Evolutionary conservation across 441 rosid genomes (phyloP), one percentile per base, ranked within the genome.

Genomic region (Croton setiger): DNA sequence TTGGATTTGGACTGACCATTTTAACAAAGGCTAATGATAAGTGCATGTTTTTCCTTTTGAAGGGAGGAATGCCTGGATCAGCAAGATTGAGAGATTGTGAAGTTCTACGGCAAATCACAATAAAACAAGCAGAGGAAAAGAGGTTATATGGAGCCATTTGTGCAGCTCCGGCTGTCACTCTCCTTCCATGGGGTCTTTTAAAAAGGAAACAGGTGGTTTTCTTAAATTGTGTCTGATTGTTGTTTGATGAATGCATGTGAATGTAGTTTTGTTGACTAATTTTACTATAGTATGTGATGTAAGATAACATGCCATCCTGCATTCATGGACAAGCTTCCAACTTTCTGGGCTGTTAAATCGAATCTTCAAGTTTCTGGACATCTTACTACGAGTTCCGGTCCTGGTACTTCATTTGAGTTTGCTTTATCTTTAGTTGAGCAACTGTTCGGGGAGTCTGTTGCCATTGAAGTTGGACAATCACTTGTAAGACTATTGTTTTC

Each of bases 11-110:
- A 45, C 4, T 11, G 18, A 3, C 15, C 7, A n/a, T 56, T 33
- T 55, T 17, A 7, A 8, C n/a, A 27, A 66, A 7, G 59, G 54
- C 27, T n/a, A n/a, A n/a, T n/a, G n/a, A n/a, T n/a, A n/a, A n/a
- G n/a, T n/a, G n/a, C n/a, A n/a, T n/a, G n/a, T n/a, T n/a, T n/a
- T n/a, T n/a, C n/a, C n/a, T n/a, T n/a, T n/a, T n/a, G n/a, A n/a
- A 92, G 99, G 99, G 99, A 76, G 99, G 99, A 64, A 94, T 94
- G 99, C 99, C 98, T 54, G 99, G 99, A 33, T 83, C 99, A 45
- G 98, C 83, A 21, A 82, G 91, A 65, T 80, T 94, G 70, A 87
- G 98, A 81, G 99, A 94, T 68, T 84, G 88, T 72, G 79, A 82
- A 69, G 73, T 76, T 74, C 89, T 94, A 4, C 82, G 78, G 75